A percentile compares a stretch with the other conserved stretches of the same genome.
Evolutionary conservation across 495 filamentous ascomycete genomes (phyloP).

Genomic region (Podospora appendiculata): DNA sequence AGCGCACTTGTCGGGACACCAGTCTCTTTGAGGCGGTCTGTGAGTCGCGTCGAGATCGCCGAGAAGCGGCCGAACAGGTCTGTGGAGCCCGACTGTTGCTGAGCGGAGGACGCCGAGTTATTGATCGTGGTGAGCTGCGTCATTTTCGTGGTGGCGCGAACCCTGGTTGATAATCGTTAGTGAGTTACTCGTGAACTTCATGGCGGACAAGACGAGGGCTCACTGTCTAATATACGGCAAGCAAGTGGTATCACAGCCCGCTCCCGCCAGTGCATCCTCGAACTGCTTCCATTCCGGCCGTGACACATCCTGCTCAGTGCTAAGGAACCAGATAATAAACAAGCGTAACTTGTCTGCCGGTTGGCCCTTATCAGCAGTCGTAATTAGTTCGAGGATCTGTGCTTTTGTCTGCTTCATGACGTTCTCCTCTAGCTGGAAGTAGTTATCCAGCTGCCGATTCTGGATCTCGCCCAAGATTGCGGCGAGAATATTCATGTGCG

Average conservation of each 20-base stretch:
- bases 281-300: conserved; percentile 78
- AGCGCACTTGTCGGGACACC: conserved; percentile 55
- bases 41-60: conserved; percentile 80
- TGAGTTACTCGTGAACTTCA: not conserved
- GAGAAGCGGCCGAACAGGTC: conserved; percentile 85
- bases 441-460: conserved; percentile 89
- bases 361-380: conserved; percentile 70
- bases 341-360: conserved; percentile 82
- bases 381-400: conserved; percentile 84
- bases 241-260: conserved; percentile 64
- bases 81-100: conserved; percentile 47
- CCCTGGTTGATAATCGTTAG: conserved; percentile 39
- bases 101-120: conserved; percentile 55
- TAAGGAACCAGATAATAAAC: conserved; percentile 97
- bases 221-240: conserved; percentile 80
- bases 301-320: conserved; percentile 82
- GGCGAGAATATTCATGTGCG: conserved; percentile 80
- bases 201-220: conserved; percentile 15
- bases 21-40: conserved; percentile 87
- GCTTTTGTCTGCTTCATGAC: conserved; percentile 87
- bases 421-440: conserved; percentile 91
- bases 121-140: conserved; percentile 86
- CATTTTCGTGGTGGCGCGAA: conserved; percentile 94
- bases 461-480: conserved; percentile 22
- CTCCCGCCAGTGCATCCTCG: conserved; percentile 71